Conservation (phyloP, 2,329 filamentous ascomycete genomes). For the Arachnomyces sp. region DNA sequence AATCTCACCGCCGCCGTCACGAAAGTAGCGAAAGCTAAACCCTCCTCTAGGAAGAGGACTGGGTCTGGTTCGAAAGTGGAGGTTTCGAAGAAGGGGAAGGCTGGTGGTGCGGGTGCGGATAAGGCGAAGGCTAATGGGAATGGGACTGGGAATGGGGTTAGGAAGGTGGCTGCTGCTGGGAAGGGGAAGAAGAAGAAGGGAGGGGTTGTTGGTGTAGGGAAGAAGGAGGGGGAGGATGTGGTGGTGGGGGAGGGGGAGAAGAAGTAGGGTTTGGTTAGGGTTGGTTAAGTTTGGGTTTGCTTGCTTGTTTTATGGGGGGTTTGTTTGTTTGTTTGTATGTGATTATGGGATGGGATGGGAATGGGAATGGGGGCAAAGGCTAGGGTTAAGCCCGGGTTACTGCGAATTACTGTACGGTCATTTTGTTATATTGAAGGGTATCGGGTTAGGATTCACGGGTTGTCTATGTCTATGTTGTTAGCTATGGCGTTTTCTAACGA, state of each 20-base stretch:
- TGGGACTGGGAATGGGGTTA: not conserved
- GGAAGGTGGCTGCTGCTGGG: not conserved
- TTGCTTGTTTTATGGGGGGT: not conserved
- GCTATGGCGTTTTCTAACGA: too few relatives aligned
- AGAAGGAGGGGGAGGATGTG: not conserved
- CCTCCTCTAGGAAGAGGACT: not conserved
- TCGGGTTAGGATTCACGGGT: too few relatives aligned
- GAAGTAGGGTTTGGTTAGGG: not conserved
- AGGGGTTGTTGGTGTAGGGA: not conserved
- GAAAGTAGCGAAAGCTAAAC: not conserved
- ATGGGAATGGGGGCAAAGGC: too few relatives aligned
- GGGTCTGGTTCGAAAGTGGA: too few relatives aligned
- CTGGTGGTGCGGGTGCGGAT: too few relatives aligned
- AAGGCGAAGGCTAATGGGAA: too few relatives aligned
- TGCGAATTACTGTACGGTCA: too few relatives aligned
- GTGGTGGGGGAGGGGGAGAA: not conserved
- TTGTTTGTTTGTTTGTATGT: not conserved
- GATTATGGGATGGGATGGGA: too few relatives aligned
- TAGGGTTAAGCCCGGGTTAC: too few relatives aligned
- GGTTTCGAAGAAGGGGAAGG: conserved; percentile 1
- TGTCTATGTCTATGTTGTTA: too few relatives aligned
- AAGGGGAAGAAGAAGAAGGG: not conserved
- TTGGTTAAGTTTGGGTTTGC: not conserved
- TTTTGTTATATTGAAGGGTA: too few relatives aligned
- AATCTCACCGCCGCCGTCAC: not conserved